Evolutionary conservation across 2,329 filamentous ascomycete genomes (phyloP).

Genomic region (Colletotrichum navitas): DNA sequence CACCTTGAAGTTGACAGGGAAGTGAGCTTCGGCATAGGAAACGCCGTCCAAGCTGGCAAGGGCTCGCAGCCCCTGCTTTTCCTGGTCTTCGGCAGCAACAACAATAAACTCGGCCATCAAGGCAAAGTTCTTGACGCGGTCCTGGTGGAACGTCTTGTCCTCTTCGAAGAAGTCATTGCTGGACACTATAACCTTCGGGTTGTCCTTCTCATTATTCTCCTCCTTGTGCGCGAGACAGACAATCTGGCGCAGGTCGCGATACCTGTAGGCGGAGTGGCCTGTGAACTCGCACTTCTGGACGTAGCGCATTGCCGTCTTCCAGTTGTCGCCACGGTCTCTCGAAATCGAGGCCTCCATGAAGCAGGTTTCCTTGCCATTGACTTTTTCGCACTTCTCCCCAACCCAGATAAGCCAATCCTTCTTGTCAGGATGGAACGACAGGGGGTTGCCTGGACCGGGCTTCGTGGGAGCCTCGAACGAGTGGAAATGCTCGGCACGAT

Average conservation of each 20-base stretch:
- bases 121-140: slow-evolving; percentile 85
- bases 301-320: slow-evolving; percentile 80
- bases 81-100: slow-evolving; percentile 80
- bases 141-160: slow-evolving; percentile 71
- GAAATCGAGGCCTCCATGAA: slow-evolving; percentile 82
- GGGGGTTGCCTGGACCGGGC: slow-evolving; percentile 56
- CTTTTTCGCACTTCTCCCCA: slow-evolving; percentile 76
- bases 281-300: slow-evolving; percentile 91
- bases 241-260: slow-evolving; percentile 67
- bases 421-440: slow-evolving; percentile 86
- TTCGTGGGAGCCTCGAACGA: slow-evolving; percentile 78
- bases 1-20: slow-evolving; percentile 87
- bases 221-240: slow-evolving; percentile 69
- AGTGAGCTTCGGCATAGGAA: slow-evolving; percentile 84
- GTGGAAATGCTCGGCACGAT: slow-evolving; percentile 81
- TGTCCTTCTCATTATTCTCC: slow-evolving; percentile 73
- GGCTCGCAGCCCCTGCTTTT: slow-evolving; percentile 77
- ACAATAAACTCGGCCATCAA: slow-evolving; percentile 98
- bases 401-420: slow-evolving; percentile 95
- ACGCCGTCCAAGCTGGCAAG: slow-evolving; percentile 88
- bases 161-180: slow-evolving; percentile 84
- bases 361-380: slow-evolving; percentile 67
- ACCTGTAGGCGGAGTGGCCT: slow-evolving; percentile 69
- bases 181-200: slow-evolving; percentile 77
- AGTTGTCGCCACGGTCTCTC: slow-evolving; percentile 82